Evolutionary conservation across 2,329 filamentous ascomycete genomes (phyloP).

Genomic region (Paecilomyces niveus): DNA sequence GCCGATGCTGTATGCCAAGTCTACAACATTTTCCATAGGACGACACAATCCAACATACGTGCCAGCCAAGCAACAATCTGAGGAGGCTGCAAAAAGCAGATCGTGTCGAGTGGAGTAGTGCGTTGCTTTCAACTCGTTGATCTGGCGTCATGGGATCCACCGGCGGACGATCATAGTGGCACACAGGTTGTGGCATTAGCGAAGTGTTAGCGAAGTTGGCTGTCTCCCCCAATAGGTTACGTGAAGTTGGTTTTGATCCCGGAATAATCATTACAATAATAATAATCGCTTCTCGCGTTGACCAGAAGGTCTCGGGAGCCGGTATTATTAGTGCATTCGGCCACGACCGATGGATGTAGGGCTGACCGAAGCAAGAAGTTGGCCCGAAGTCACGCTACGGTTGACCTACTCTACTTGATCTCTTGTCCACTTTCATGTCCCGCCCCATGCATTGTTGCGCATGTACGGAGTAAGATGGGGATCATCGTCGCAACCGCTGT

Average conservation of each 20-base stretch:
- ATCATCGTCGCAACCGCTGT: not conserved
- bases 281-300: no score
- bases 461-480: not conserved
- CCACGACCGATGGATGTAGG: not conserved
- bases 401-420: not conserved
- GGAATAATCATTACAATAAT: no score
- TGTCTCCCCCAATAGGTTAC: not conserved
- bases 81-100: not conserved
- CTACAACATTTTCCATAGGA: not conserved
- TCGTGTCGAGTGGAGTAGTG: not conserved
- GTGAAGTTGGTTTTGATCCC: no score
- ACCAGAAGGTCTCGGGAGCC: no score
- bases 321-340: not conserved
- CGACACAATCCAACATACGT: no score
- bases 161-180: not conserved
- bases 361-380: not conserved
- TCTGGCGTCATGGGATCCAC: not conserved
- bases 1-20: not conserved
- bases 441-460: not conserved
- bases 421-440: not conserved
- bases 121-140: not conserved
- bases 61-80: no score
- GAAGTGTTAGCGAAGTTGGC: no score
- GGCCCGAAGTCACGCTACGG: not conserved
- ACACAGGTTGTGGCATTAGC: not conserved